Base-by-base conservation (phyloP, 2,329 filamentous ascomycete genomes). In the Phyllosticta citriasiana region DNA sequence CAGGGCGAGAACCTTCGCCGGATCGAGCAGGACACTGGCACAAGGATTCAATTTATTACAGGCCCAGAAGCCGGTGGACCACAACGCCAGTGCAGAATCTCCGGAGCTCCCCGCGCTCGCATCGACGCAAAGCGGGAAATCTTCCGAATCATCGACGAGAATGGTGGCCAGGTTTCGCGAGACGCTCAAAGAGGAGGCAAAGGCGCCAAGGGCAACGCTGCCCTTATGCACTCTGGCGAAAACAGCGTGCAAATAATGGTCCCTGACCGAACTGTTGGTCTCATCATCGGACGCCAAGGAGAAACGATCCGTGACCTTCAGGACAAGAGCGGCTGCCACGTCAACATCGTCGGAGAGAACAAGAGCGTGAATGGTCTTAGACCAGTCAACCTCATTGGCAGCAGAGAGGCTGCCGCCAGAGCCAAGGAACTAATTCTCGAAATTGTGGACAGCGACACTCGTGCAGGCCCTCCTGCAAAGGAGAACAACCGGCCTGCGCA, bases 211-310 rank as follows among this genome's bases (percentile, higher is more conserved):
- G 40, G 14, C 2, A 16, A 47, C 12, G 40, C 40, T 47, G 40
- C 40, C 14, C 40, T 47, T 7, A 47, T 47, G 40, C 40, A 47
- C 14, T 47, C 93, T 63, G 89, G 88, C 63, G 91, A 96, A 73
- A 88, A 93, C 67, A 89, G 86, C 70, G 86, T 91, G 71, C 90
- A 96, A 74, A 95, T 96, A 69, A 94, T 96, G 89, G 91, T 96
- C 19, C 91, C 91, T 55, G 91, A 96, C 76, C 87, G 91, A 69
- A 96, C 91, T 8, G 91, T 96, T 63, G 91, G 91, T 57, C 80
- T 96, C 54, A 96, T 96, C 67, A 96, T 96, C 70, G 91, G 91
- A n/a, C 88, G 91, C 66, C 90, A 90, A 51, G 91, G 91, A 63
- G 91, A 96, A 76, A 96, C 91, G 1, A 96, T 96, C 69, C 87